phyloP scores from a whole-genome alignment of 2,329 filamentous ascomycete genomes.

The Aspergillus fumigatus region DNA sequence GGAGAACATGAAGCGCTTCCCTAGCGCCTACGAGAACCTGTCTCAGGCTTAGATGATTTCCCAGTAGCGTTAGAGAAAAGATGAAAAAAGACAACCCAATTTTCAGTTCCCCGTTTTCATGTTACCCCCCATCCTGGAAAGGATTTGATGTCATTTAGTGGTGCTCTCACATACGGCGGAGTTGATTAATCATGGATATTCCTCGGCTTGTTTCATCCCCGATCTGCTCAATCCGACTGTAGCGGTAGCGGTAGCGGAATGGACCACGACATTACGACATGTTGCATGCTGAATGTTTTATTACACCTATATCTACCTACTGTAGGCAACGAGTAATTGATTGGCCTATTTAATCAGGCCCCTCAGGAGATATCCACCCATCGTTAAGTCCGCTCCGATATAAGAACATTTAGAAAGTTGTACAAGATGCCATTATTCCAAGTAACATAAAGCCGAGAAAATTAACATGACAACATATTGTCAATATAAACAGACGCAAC shows the following conservation, averaged over 20 bases:
- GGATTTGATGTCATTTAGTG: conserved; percentile 7
- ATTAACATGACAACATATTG: neutral
- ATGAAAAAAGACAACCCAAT: conserved; percentile 9
- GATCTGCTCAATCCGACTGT: neutral
- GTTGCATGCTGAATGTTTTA: neutral
- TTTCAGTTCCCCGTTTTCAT: conserved; percentile 4
- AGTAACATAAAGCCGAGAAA: neutral
- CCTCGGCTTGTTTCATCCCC: conserved; percentile 3
- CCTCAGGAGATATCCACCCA: neutral
- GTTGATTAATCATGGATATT: conserved; percentile 11
- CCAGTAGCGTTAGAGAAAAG: conserved; percentile 12
- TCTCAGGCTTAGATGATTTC: conserved; percentile 41
- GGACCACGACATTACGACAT: neutral
- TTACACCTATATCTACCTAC: neutral
- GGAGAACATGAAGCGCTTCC: conserved; percentile 91
- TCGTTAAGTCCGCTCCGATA: neutral
- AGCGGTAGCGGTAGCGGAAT: conserved; percentile 5
- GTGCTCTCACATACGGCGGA: conserved; percentile 11
- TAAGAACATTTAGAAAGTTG: neutral
- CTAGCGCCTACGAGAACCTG: conserved; percentile 64
- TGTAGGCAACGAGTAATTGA: neutral
- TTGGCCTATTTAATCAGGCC: neutral
- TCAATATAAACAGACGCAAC: neutral
- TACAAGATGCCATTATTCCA: neutral
- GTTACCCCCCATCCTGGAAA: neutral